Base-by-base conservation (phyloP, 495 filamentous ascomycete species). In the Cladorrhinum samala region DNA sequence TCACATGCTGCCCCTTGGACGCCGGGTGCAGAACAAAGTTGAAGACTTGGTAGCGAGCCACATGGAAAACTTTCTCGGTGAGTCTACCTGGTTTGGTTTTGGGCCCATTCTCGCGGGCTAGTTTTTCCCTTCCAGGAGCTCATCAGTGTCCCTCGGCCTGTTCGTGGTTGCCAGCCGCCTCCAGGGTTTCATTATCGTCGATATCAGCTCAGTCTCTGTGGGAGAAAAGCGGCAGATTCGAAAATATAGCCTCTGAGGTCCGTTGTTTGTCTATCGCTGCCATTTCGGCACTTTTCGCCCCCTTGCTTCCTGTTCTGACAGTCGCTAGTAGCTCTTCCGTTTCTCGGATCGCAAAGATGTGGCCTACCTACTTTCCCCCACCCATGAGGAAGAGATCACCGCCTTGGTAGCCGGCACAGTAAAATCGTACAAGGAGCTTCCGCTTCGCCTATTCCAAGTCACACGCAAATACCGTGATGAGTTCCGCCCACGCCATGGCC, bases 321-420 rank as follows among this genome's bases (percentile, higher is more conserved):
- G 13, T n/a, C 20, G 30, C 45, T 53, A 27, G 23, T 49, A 95
- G 85, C 74, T 96, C 17, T 94, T 97, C 64, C 79, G 77, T 36
- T 80, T 98, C 42, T 72, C 78, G 19, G 92, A 96, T 65, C 79
- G 92, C 37, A 93, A 86, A 68, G 82, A 86, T 20, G 72, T 80
- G 13, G 77, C 79, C 16, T 89, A 85, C 52, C 69, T 98, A 21
- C 78, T 98, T 16, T 85, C 93, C 2, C 93, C 93, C 2, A 98
- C 93, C 0, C 94, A 98, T 57, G 93, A 98, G 61, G 93, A 98
- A 66, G 93, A 98, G 63, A 91, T 98, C 51, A 98, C 93, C 0
- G 67, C 79, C 0, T 75, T 97, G 11, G 86, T 94, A 2, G 81
- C 81, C 1, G 79, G 75, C 44, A 76, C 84, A 19, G 75, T 89